These are phyloP conservation scores for Hypoxylon subgilvum DNA, from an alignment of 495 filamentous ascomycete genomes.

Conservation along the genomic window DNA sequence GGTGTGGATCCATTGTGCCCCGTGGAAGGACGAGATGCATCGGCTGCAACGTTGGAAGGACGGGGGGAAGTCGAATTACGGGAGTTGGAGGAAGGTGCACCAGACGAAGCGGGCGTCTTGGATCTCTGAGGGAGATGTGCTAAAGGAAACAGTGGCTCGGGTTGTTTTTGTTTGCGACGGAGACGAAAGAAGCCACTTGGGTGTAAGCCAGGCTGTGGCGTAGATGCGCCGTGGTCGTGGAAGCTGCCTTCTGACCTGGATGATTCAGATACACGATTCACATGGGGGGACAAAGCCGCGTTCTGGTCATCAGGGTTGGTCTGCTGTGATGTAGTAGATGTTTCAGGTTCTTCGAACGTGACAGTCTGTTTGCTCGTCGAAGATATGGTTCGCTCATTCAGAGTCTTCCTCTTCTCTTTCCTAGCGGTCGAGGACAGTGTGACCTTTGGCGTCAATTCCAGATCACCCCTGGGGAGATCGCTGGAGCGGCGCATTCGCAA, in stretches of 20 bases:
- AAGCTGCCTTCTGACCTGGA: constrained; percentile 88
- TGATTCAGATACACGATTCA: constrained; percentile 83
- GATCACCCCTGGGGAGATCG: constrained; percentile 48
- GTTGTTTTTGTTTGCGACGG: constrained; percentile 76
- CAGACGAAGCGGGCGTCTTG: constrained; percentile 37
- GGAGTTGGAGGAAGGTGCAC: constrained; percentile 42
- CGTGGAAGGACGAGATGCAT: constrained; percentile 60
- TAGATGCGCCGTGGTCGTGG: constrained; percentile 72
- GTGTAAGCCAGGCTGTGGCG: constrained; percentile 64
- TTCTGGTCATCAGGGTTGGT: constrained; percentile 70
- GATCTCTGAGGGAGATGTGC: constrained; percentile 74
- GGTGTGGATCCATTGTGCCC: constrained; percentile 49
- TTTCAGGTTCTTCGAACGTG: constrained; percentile 72
- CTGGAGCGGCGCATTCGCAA: constrained; percentile 51
- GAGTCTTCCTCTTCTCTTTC: constrained; percentile 48
- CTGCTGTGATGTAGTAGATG: constrained; percentile 62
- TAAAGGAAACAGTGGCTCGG: constrained; percentile 75
- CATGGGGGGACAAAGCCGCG: constrained; percentile 69
- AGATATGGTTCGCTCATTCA: constrained; percentile 50
- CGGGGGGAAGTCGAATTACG: constrained; percentile 36
- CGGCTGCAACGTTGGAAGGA: constrained; percentile 46
- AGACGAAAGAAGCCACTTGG: constrained; percentile 80
- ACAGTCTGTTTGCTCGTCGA: constrained; percentile 53
- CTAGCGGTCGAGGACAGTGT: constrained; percentile 30
- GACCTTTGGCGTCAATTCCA: constrained; percentile 37